Conservation (phyloP, 1,139 yeast species). For the Kodamaea anthophila region DNA sequence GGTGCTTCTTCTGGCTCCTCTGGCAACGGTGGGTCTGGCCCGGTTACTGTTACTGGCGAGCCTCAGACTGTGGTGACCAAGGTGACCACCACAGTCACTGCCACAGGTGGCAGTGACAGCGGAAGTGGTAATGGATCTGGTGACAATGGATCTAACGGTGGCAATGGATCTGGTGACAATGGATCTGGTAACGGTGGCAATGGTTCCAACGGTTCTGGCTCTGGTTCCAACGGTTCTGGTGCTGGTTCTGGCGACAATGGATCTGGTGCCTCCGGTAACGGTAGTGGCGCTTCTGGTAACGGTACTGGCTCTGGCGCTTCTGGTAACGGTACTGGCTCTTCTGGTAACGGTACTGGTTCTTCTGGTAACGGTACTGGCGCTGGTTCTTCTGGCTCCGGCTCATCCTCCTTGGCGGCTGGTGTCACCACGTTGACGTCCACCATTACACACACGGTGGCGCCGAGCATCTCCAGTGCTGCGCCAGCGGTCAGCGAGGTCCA, state of each 20-base stretch:
- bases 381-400: neutral
- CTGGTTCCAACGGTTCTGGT: conserved; percentile 4
- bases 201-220: conserved; percentile 5
- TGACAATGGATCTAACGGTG: conserved; percentile 7
- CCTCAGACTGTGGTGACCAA: conserved; percentile 3
- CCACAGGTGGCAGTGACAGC: conserved; percentile 4
- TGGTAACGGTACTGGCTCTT: conserved; percentile 6
- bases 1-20: conserved; percentile 6
- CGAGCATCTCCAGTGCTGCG: no score
- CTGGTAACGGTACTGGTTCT: conserved; percentile 3
- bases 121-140: conserved; percentile 6
- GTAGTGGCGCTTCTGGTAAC: conserved; percentile 1
- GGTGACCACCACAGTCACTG: conserved; percentile 4
- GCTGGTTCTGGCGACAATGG: neutral
- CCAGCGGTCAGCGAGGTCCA: neutral
- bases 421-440: no score
- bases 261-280: conserved; percentile 5
- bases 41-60: neutral
- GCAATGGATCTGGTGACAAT: conserved; percentile 4
- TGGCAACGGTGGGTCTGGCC: conserved; percentile 5
- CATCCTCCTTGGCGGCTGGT: no score
- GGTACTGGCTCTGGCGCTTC: conserved; percentile 4
- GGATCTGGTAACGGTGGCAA: conserved; percentile 9
- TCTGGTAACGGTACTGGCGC: conserved; percentile 7
- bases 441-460: no score